phyloP scores from a whole-genome alignment of 208 protist species.

The Crithidia thermophila region DNA sequence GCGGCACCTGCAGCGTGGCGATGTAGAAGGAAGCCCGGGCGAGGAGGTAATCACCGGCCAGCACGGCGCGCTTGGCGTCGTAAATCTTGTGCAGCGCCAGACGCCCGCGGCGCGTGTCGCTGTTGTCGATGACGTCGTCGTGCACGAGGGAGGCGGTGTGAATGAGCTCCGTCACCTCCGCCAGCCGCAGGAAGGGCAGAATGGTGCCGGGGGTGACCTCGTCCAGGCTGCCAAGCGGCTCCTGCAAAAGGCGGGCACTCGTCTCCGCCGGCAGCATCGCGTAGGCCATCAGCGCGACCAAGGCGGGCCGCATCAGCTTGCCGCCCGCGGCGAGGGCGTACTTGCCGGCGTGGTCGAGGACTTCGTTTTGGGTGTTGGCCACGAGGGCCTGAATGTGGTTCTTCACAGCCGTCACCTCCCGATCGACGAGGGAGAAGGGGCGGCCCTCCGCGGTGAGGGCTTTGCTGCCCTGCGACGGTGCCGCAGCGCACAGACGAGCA shows the following conservation, averaged over 20 bases:
- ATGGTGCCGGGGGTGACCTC: conserved; percentile 64
- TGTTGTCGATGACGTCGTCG: conserved; percentile 96
- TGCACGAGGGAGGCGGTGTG: conserved; percentile 97
- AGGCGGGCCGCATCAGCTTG: conserved; percentile 82
- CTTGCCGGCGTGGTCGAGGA: conserved; percentile 80
- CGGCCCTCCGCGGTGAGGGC: conserved; percentile 51
- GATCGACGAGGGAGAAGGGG: conserved; percentile 63
- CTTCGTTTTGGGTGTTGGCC: conserved; percentile 62
- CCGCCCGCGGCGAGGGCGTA: conserved; percentile 67
- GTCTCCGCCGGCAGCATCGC: conserved; percentile 60
- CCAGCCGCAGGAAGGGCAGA: conserved; percentile 79
- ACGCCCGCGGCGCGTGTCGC: conserved; percentile 90
- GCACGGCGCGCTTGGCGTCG: conserved; percentile 88
- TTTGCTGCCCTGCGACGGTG: conserved; percentile 28
- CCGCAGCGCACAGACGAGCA: conserved; percentile 12
- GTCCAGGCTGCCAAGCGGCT: conserved; percentile 55
- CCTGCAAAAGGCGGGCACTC: conserved; percentile 40
- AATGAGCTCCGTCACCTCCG: conserved; percentile 96
- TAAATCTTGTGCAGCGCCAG: conserved; percentile 81
- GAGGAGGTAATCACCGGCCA: conserved; percentile 95
- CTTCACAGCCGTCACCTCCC: conserved; percentile 69
- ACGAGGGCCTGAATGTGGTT: conserved; percentile 69
- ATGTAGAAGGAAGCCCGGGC: conserved; percentile 91
- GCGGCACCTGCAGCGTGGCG: conserved; percentile 79
- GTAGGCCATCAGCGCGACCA: conserved; percentile 82